Evolutionary conservation across 2,329 filamentous ascomycete species (phyloP).

Genomic region (Pyrenophora tritici-repentis): DNA sequence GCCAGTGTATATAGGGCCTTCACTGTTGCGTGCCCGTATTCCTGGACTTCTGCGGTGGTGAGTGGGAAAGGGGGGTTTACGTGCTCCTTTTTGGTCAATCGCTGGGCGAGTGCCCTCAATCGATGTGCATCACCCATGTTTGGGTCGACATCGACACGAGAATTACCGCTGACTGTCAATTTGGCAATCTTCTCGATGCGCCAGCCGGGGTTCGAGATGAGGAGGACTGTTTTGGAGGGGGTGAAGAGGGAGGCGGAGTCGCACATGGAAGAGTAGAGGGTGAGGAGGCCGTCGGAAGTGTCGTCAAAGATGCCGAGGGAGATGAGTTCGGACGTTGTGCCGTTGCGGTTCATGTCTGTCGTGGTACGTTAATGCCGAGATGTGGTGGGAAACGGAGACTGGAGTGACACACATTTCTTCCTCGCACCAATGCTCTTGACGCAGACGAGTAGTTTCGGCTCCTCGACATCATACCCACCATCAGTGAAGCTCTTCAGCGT

Average conservation of each 20-base stretch:
- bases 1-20: conserved; percentile 51
- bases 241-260: conserved; percentile 52
- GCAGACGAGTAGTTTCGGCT: conserved; percentile 60
- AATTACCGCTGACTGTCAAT: conserved; percentile 50
- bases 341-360: conserved; percentile 55
- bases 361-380: neutral
- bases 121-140: conserved; percentile 58
- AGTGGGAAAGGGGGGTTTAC: conserved; percentile 57
- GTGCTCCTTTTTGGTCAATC: conserved; percentile 56
- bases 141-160: conserved; percentile 62
- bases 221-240: conserved; percentile 56
- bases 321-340: conserved; percentile 52
- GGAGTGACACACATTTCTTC: conserved; percentile 50
- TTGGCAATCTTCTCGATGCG: conserved; percentile 45
- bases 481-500: conserved; percentile 61
- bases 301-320: conserved; percentile 63
- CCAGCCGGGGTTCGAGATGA: conserved; percentile 55
- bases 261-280: conserved; percentile 60
- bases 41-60: conserved; percentile 28
- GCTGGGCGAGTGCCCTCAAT: conserved; percentile 57
- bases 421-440: conserved; percentile 62
- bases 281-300: conserved; percentile 59
- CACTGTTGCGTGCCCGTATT: conserved; percentile 28
- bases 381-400: neutral
- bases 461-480: conserved; percentile 59